Evolutionary conservation across 306 rosid species (phyloP).

Genomic region (Cercis canadensis): DNA sequence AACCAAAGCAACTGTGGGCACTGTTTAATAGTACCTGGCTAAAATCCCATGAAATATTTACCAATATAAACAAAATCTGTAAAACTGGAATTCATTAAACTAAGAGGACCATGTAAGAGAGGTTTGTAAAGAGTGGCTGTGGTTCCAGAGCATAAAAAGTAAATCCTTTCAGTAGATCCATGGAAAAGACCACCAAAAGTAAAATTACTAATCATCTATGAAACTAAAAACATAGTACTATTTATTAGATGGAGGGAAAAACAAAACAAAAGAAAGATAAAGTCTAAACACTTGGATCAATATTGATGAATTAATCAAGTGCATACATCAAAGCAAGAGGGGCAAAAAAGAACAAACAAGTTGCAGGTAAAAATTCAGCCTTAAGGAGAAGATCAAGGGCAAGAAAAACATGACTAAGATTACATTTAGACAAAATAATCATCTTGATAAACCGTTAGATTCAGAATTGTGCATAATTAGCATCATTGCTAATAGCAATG

Average conservation of each 20-base stretch:
- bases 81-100: too few species aligned
- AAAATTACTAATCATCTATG: too few species aligned
- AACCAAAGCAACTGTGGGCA: too few species aligned
- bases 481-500: too few species aligned
- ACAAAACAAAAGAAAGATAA: background rate
- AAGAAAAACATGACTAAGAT: background rate
- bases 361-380: too few species aligned
- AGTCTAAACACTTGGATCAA: background rate
- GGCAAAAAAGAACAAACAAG: background rate
- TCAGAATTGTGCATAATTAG: too few species aligned
- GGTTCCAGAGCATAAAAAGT: too few species aligned
- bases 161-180: background rate
- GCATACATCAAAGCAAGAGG: background rate
- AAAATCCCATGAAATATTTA: background rate
- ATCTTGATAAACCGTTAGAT: background rate
- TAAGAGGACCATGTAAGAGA: too few species aligned
- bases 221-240: too few species aligned
- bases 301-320: slow-evolving; percentile 1
- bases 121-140: too few species aligned
- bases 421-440: background rate
- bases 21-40: background rate
- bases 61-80: background rate
- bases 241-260: background rate
- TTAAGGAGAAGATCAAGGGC: too few species aligned
- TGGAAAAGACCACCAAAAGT: background rate